Percentiles rank a stretch among this genome's conserved stretches.
phyloP scores from a whole-genome alignment of 371 early-diverging fungal species.

The Syncephalis plumigaleata region DNA sequence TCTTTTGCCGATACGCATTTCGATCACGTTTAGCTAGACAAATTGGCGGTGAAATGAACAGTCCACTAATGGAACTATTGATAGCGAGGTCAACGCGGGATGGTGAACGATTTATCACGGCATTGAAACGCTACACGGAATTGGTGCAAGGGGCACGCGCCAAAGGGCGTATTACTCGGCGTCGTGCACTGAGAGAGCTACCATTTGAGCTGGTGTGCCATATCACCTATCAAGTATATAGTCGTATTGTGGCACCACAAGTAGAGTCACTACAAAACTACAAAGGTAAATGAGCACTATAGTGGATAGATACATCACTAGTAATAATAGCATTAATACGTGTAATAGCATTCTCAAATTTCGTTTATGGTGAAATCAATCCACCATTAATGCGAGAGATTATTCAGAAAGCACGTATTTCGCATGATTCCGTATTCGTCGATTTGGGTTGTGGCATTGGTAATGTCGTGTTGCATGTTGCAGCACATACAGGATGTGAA shows the following conservation, averaged over 20 bases:
- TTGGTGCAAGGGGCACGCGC: too few relatives aligned
- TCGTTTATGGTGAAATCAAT: slow-evolving; percentile 92
- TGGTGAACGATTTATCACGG: too few relatives aligned
- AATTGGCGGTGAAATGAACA: too few relatives aligned
- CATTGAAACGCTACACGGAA: too few relatives aligned
- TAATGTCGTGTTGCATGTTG: slow-evolving; percentile 90
- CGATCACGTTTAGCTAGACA: too few relatives aligned
- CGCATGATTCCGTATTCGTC: slow-evolving; percentile 55
- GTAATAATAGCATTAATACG: slow-evolving; percentile 25
- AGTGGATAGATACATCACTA: too few relatives aligned
- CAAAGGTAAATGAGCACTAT: slow-evolving; percentile 30
- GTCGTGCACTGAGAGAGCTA: too few relatives aligned
- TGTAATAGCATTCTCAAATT: slow-evolving; percentile 63
- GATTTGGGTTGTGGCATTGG: slow-evolving; percentile 93
- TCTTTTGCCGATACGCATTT: not conserved
- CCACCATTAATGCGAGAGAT: slow-evolving; percentile 69
- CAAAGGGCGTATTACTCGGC: too few relatives aligned
- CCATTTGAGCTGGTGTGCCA: slow-evolving; percentile 60
- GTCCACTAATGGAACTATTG: too few relatives aligned
- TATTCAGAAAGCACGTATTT: slow-evolving; percentile 48
- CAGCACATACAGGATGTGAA: slow-evolving; percentile 70
- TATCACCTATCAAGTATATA: slow-evolving; percentile 75
- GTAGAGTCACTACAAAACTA: slow-evolving; percentile 66
- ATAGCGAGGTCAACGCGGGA: too few relatives aligned
- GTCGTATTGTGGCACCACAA: slow-evolving; percentile 70